Percentiles rank a stretch among this genome's conserved stretches.
Evolutionary conservation across 106 monocot genomes (phyloP).

Genomic region (Acorus gramineus): DNA sequence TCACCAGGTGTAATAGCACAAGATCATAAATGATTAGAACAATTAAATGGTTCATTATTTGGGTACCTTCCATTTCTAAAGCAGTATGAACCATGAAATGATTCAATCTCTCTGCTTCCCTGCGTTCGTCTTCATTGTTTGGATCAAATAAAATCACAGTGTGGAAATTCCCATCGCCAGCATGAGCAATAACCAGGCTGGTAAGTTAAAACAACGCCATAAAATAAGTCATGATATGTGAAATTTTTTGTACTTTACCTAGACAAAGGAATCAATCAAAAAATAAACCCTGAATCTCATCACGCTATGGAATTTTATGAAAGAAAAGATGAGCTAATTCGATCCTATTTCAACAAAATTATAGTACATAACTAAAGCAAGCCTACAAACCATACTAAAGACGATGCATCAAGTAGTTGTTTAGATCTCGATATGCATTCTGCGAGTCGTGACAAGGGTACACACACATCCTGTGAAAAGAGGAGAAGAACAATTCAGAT

Average conservation of each 20-base stretch:
- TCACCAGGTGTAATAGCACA: not conserved
- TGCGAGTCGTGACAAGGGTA: conserved; percentile 88
- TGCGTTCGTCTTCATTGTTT: conserved; percentile 55
- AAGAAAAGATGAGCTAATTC: too few relatives aligned
- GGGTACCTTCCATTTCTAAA: conserved; percentile 88
- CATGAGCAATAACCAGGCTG: conserved; percentile 94
- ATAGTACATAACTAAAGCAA: too few relatives aligned
- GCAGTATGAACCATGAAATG: conserved; percentile 89
- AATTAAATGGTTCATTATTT: not conserved
- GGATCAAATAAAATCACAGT: conserved; percentile 87
- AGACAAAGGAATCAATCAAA: too few relatives aligned
- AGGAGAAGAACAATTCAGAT: not conserved
- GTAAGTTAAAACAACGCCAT: not conserved
- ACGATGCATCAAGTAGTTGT: conserved; percentile 64
- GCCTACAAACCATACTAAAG: conserved; percentile 57
- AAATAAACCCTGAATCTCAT: too few relatives aligned
- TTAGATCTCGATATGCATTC: conserved; percentile 91
- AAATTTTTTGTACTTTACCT: too few relatives aligned
- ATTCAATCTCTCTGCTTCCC: conserved; percentile 81
- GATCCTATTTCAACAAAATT: too few relatives aligned
- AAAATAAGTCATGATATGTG: not conserved
- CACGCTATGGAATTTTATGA: too few relatives aligned
- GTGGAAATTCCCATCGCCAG: conserved; percentile 99
- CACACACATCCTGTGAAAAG: conserved; percentile 88
- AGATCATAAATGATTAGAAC: not conserved